Percentiles rank a stretch among this genome's conserved stretches.
phyloP scores from a whole-genome alignment of 768 basidiomycete species.

The Suillus bovinus region DNA sequence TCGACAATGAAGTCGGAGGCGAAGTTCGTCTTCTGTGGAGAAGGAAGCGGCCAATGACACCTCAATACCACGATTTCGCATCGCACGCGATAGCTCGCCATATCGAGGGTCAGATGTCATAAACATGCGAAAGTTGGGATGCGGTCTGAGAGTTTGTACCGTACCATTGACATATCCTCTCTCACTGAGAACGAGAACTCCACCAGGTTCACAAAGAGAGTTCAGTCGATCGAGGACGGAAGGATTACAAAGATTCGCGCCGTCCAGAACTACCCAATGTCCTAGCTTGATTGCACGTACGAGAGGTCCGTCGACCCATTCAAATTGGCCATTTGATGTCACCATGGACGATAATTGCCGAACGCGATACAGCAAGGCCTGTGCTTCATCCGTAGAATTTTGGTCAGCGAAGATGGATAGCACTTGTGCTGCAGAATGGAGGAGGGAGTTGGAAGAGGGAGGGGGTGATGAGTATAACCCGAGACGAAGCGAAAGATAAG shows the following conservation, averaged over 20 bases:
- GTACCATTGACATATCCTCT: slow-evolving; percentile 79
- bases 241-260: slow-evolving; percentile 92
- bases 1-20: slow-evolving; percentile 48
- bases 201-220: slow-evolving; percentile 89
- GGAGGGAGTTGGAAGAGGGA: slow-evolving; percentile 20
- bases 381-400: slow-evolving; percentile 17
- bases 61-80: slow-evolving; percentile 97
- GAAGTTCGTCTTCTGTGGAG: slow-evolving; percentile 45
- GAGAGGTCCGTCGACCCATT: slow-evolving; percentile 95
- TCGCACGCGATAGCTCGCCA: slow-evolving; percentile 94
- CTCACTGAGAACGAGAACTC: slow-evolving; percentile 83
- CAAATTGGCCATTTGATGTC: slow-evolving; percentile 58
- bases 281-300: slow-evolving; percentile 84
- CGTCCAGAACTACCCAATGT: slow-evolving; percentile 88
- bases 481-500: slow-evolving; percentile 15
- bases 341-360: slow-evolving; percentile 26
- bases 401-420: slow-evolving; percentile 22
- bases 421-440: slow-evolving; percentile 28
- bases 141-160: slow-evolving; percentile 76
- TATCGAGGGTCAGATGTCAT: slow-evolving; percentile 91
- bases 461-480: slow-evolving; percentile 18
- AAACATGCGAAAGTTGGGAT: slow-evolving; percentile 88
- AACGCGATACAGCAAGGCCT: slow-evolving; percentile 25
- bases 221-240: slow-evolving; percentile 97
- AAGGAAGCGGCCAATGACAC: slow-evolving; percentile 50